A percentile compares a stretch with the other conserved stretches of the same genome.
phyloP scores from a whole-genome alignment of 1,139 yeast species.

The Magnusiomyces tetraspermus region DNA sequence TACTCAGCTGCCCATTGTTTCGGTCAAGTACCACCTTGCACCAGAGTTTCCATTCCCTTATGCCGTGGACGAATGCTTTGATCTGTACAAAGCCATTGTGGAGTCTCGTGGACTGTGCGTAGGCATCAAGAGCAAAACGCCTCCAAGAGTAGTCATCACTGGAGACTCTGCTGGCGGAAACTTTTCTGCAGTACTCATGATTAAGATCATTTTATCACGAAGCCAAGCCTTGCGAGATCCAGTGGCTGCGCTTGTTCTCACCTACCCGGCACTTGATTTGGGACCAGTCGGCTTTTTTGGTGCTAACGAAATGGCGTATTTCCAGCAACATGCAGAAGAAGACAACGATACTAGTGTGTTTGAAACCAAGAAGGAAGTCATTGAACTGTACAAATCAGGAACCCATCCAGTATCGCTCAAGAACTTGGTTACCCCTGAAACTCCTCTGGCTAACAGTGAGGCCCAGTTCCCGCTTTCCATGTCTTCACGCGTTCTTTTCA shows the following conservation, averaged over 20 bases:
- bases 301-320: conserved; percentile 17
- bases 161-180: conserved; percentile 22
- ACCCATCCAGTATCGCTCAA: conserved; percentile 9
- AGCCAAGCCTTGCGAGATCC: conserved; percentile 12
- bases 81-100: conserved; percentile 26
- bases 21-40: conserved; percentile 37
- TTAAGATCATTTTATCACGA: conserved; percentile 14
- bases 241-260: conserved; percentile 15
- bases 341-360: conserved; percentile 12
- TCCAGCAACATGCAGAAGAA: conserved; percentile 16
- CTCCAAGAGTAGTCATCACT: conserved; percentile 16
- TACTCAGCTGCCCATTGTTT: conserved; percentile 23
- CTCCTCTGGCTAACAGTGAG: conserved; percentile 5
- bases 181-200: conserved; percentile 15
- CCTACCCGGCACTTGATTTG: conserved; percentile 18
- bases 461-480: conserved; percentile 16
- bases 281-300: conserved; percentile 17
- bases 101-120: conserved; percentile 17
- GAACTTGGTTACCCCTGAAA: conserved; percentile 11
- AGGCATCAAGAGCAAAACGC: conserved; percentile 15
- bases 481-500: conserved; percentile 17
- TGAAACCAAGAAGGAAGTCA: conserved; percentile 13
- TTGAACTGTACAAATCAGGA: conserved; percentile 13
- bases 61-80: conserved; percentile 41
- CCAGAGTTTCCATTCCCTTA: conserved; percentile 47